phyloP scores from a whole-genome alignment of 106 monocot species.

The Vanilla planifolia region DNA sequence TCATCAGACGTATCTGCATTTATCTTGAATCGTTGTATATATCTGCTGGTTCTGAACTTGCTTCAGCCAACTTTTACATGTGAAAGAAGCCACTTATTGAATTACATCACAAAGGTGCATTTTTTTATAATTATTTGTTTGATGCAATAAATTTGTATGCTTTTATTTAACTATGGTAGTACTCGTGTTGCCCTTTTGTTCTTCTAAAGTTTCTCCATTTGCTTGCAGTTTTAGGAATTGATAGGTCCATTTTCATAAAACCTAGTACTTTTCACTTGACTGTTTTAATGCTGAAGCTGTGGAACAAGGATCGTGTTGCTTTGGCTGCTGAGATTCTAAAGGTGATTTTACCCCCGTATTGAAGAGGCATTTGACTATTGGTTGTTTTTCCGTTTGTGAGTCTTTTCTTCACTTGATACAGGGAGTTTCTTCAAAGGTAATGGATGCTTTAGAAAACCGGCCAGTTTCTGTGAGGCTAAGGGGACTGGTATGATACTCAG shows the following conservation, averaged over 20 bases:
- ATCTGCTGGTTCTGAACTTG: not conserved
- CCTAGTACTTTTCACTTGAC: slow-evolving; percentile 94
- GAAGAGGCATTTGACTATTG: slow-evolving; percentile 5
- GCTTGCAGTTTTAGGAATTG: slow-evolving; percentile 66
- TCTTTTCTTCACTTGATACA: slow-evolving; percentile 17
- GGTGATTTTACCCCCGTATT: slow-evolving; percentile 27
- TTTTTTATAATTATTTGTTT: no score
- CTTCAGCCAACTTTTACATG: not conserved
- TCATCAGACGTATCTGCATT: not conserved
- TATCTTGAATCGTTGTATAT: not conserved
- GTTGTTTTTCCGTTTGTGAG: not conserved
- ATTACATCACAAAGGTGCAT: not conserved
- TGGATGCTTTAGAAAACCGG: slow-evolving; percentile 65
- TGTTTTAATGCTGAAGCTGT: slow-evolving; percentile 94
- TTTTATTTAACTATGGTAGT: no score
- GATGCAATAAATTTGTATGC: no score
- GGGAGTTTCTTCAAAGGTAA: slow-evolving; percentile 68
- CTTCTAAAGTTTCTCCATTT: not conserved
- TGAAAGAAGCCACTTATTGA: not conserved
- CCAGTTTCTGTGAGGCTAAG: slow-evolving; percentile 67
- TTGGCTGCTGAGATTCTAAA: slow-evolving; percentile 73
- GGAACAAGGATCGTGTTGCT: slow-evolving; percentile 79
- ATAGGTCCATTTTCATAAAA: slow-evolving; percentile 90
- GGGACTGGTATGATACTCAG: slow-evolving; percentile 52
- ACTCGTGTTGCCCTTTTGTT: no score